Percentiles rank a stretch among this genome's conserved stretches.
phyloP scores from a whole-genome alignment of 768 basidiomycete genomes.

The Mycena rosella region DNA sequence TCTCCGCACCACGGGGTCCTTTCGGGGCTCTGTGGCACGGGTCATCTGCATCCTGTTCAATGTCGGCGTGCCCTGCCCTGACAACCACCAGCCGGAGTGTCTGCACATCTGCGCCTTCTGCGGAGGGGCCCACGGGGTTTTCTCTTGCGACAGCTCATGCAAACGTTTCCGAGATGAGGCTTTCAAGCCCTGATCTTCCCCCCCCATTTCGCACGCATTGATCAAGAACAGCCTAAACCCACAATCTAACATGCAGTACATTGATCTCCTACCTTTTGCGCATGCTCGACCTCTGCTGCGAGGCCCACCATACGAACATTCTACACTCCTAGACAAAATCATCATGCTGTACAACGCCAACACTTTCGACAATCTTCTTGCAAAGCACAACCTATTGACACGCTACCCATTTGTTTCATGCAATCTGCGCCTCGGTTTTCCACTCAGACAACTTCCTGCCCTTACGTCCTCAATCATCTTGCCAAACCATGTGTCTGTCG shows the following conservation, averaged over 20 bases:
- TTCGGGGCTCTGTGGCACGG: neutral
- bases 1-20: neutral
- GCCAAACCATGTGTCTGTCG: slow-evolving; percentile 33
- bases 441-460: slow-evolving; percentile 47
- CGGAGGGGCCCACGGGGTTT: slow-evolving; percentile 27
- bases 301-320: neutral
- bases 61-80: slow-evolving; percentile 2
- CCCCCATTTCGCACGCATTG: neutral
- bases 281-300: neutral
- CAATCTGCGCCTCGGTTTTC: slow-evolving; percentile 50
- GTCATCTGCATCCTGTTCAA: slow-evolving; percentile 28
- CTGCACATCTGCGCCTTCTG: slow-evolving; percentile 37
- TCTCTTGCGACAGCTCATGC: slow-evolving; percentile 18
- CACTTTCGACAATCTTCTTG: slow-evolving; percentile 32
- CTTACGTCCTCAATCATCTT: slow-evolving; percentile 21
- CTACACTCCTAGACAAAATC: neutral
- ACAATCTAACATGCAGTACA: neutral
- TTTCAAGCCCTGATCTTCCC: slow-evolving; percentile 8
- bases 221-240: neutral
- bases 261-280: neutral
- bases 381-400: slow-evolving; percentile 36
- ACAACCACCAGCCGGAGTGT: neutral
- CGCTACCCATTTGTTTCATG: slow-evolving; percentile 46
- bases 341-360: neutral
- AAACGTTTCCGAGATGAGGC: neutral